Evolutionary conservation across 257 asterid species (phyloP).

Genomic region (Ehretia macrophylla): DNA sequence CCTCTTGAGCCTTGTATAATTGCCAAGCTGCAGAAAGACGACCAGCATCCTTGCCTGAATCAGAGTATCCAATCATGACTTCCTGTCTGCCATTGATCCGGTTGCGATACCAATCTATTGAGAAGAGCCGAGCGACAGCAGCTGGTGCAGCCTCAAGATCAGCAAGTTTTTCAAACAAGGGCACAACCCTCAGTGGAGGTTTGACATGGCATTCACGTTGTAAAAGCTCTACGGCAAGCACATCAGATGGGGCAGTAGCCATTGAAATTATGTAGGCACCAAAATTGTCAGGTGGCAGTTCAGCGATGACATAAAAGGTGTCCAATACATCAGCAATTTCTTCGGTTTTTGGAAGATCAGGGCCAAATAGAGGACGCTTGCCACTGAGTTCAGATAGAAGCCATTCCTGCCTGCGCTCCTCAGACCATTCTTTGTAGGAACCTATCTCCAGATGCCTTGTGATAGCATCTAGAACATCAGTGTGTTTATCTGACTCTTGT

Average conservation of each 20-base stretch:
- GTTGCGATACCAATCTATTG: conserved; percentile 78
- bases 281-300: conserved; percentile 69
- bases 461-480: conserved; percentile 84
- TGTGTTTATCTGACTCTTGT: conserved; percentile 92
- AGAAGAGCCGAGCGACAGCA: conserved; percentile 76
- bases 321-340: conserved; percentile 81
- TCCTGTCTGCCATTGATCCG: conserved; percentile 85
- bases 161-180: conserved; percentile 87
- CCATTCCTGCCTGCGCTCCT: conserved; percentile 85
- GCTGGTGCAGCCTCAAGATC: conserved; percentile 92
- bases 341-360: conserved; percentile 82
- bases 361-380: conserved; percentile 89
- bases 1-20: conserved; percentile 88
- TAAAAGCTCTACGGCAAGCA: conserved; percentile 89
- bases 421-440: conserved; percentile 88
- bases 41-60: conserved; percentile 95
- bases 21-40: conserved; percentile 98
- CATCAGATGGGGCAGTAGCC: conserved; percentile 97
- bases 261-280: conserved; percentile 93
- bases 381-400: conserved; percentile 80
- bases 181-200: conserved; percentile 76
- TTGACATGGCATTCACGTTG: conserved; percentile 80
- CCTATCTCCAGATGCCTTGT: conserved; percentile 80
- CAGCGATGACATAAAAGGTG: conserved; percentile 74
- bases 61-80: conserved; percentile 97